Base-by-base conservation (phyloP, 306 rosid species). In the Medicago lupulina region DNA sequence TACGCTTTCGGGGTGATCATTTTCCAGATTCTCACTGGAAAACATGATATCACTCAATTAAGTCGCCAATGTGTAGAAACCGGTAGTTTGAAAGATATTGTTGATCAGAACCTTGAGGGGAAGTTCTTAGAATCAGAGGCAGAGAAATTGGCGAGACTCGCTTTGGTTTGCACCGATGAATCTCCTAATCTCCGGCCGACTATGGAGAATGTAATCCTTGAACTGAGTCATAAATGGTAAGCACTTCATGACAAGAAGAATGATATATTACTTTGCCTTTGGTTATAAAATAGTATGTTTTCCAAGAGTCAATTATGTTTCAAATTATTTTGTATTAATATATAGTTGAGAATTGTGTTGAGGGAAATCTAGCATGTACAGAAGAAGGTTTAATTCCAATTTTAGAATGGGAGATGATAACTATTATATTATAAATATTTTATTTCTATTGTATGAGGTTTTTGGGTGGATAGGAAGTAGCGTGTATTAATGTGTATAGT, bases 1-100 rank as follows among this genome's bases (percentile, higher is more conserved):
- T 91, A 91, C 58, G 96, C 98, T 44, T 93, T 91, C 43, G 98
- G 98, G n/a, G 75, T 91, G 74, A 84, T 93, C 8, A 74, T 87
- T 72, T 87, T 93, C 68, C 98, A 93, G 87, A 80, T 91, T 81
- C 90, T 93, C 14, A 73, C 88, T 4, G 98, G 98, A 51, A 91
- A 89, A 63, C 75, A 82, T 4, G 75, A 85, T 61, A 73, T 88
- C 68, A 73, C 83, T 71, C 87, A 74, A 31, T 69, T 80, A 23
- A 83, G 73, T 78, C 74, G 82, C 44, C 86, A 75, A 38, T 77
- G 69, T 9, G 79, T 81, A 31, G 88, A 91, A 67, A 70, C 41
- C 3, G 65, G 73, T 64, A 66, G 67, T 67, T 84, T 82, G 43
- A 79, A 83, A 53, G 92, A 86, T 55, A 72, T 89, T 57, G 72